phyloP scores from a whole-genome alignment of 1,139 yeast genomes.

The Hemisphaericaspora xylofermentans region DNA sequence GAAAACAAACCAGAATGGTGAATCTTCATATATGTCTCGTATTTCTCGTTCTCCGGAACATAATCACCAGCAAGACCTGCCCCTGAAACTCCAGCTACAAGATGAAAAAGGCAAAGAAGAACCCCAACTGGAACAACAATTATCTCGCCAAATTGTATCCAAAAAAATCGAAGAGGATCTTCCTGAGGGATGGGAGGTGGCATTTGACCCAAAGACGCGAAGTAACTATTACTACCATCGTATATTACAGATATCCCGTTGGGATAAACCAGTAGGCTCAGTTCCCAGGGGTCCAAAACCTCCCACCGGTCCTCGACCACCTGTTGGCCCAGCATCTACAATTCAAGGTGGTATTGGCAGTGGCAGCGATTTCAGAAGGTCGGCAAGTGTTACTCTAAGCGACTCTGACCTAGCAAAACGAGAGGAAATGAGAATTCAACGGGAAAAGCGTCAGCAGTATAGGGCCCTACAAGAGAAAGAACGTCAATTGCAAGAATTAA shows the following conservation, averaged over 20 bases:
- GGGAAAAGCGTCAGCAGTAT: constrained; percentile 34
- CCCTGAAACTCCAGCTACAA: constrained; percentile 15
- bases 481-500: constrained; percentile 36
- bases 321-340: constrained; percentile 5
- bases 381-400: neutral
- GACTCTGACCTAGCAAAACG: constrained; percentile 25
- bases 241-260: constrained; percentile 45
- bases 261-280: constrained; percentile 54
- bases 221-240: constrained; percentile 56
- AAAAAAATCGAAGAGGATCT: constrained; percentile 28
- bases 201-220: constrained; percentile 41
- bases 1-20: constrained; percentile 11
- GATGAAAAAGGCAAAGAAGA: constrained; percentile 12
- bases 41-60: constrained; percentile 22
- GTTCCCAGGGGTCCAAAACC: constrained; percentile 16
- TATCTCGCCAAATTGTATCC: no score
- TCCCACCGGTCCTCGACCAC: constrained; percentile 28
- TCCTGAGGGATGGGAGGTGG: constrained; percentile 57
- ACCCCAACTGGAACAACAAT: constrained; percentile 20
- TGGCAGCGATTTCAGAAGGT: neutral
- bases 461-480: constrained; percentile 33
- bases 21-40: constrained; percentile 18
- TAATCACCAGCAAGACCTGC: neutral
- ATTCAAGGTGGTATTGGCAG: neutral
- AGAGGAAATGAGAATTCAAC: constrained; percentile 36